Evolutionary conservation across 2,329 filamentous ascomycete genomes (phyloP).

Genomic region (Sporothrix humicola): DNA sequence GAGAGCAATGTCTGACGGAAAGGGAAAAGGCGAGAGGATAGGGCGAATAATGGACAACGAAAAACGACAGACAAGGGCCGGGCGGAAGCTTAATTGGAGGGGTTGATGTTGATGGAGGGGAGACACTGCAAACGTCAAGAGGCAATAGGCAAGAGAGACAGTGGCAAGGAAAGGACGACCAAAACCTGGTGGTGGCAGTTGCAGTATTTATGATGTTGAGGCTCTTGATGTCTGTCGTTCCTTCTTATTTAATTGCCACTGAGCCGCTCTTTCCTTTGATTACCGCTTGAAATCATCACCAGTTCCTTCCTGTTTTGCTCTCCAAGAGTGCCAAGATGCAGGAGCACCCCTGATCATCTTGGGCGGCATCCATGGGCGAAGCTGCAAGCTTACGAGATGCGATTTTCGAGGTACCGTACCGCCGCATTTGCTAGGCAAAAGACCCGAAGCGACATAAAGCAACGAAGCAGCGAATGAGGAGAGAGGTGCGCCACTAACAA

Average conservation of each 20-base stretch:
- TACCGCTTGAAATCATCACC: neutral
- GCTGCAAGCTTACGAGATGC: neutral
- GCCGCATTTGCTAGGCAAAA: no score
- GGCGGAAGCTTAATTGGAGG: conserved; percentile 19
- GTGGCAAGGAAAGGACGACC: neutral
- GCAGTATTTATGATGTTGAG: conserved; percentile 23
- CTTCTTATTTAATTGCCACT: neutral
- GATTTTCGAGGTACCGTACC: neutral
- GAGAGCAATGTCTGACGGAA: neutral
- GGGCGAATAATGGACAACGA: neutral
- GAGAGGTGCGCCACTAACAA: neutral
- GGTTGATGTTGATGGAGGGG: neutral
- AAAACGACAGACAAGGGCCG: neutral
- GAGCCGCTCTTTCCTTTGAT: neutral
- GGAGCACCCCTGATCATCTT: neutral
- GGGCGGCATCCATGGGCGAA: neutral
- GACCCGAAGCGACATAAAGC: neutral
- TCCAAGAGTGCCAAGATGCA: neutral
- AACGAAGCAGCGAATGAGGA: neutral
- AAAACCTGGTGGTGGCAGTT: neutral
- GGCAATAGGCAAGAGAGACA: neutral
- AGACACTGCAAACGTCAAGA: conserved; percentile 4
- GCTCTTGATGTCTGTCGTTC: neutral
- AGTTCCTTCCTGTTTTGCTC: neutral
- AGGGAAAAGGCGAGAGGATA: conserved; percentile 1